A percentile compares a stretch with the other conserved stretches of the same genome.
Conservation (phyloP, 495 filamentous ascomycete species). For the Pyrenula massariospora region DNA sequence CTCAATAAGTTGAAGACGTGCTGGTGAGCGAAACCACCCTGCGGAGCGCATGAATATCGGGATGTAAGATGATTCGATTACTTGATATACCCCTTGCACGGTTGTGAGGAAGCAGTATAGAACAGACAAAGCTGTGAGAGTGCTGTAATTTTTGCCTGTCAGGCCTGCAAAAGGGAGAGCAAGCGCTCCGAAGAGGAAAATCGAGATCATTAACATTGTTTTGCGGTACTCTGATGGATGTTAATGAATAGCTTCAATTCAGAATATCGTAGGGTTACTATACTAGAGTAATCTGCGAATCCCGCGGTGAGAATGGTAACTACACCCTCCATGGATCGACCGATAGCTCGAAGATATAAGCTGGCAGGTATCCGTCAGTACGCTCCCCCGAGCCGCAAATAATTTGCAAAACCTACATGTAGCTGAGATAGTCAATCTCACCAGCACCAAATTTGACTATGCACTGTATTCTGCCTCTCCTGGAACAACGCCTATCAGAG, state of each 20-base stretch:
- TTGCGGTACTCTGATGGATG: constrained; percentile 10
- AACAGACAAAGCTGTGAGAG: constrained; percentile 7
- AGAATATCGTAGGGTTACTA: constrained; percentile 1
- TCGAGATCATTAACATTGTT: constrained; percentile 12
- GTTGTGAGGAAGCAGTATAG: constrained; percentile 7
- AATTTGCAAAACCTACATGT: constrained; percentile 2
- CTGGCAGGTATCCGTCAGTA: not conserved
- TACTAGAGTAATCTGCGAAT: constrained; percentile 12
- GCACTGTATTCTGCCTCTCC: constrained; percentile 9
- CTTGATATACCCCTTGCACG: constrained; percentile 10
- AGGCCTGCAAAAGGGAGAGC: constrained; percentile 12
- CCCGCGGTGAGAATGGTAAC: constrained; percentile 9
- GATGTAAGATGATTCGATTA: constrained; percentile 14
- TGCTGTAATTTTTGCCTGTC: constrained; percentile 4
- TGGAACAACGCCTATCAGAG: constrained; percentile 9
- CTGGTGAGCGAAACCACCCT: constrained; percentile 8
- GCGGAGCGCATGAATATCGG: constrained; percentile 13
- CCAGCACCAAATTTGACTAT: constrained; percentile 10
- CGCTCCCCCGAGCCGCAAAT: not conserved
- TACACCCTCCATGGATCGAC: constrained; percentile 9
- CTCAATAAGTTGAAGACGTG: not conserved
- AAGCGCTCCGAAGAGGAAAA: constrained; percentile 12
- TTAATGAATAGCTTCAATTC: not conserved
- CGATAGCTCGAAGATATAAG: constrained; percentile 10
- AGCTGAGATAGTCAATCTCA: constrained; percentile 13